Base-by-base conservation (phyloP, 129 eudicot species). In the Helichrysum umbraculigerum region DNA sequence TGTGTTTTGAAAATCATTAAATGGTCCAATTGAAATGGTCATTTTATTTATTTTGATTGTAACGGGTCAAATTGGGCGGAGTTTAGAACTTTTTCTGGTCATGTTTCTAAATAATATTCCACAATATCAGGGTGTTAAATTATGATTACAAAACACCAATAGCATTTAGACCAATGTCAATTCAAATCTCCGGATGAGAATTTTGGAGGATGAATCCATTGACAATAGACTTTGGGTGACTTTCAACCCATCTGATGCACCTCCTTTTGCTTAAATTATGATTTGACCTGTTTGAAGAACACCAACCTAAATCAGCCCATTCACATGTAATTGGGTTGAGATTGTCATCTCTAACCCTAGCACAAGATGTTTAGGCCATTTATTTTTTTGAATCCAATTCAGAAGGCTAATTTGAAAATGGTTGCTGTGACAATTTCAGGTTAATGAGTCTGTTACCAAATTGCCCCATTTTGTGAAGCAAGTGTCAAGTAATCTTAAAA, bases 381-480 rank as follows among this genome's bases (percentile, higher is more conserved):
- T 52, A 21, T 52, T 52, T n/a, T 17, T 4, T 54, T 17, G 0
- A 17, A 9, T 56, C 61, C 25, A 56, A n/a, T 56, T 56, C 22
- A 54, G 62, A 20, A 57, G 22, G 3, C 28, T n/a, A 6, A 21
- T 57, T n/a, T 57, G 60, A 54, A 5, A 4, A 54, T 5, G 28
- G 14, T 57, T 44, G 1, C 11, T 9, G 63, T 42, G 10, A 12
- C 21, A 10, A 57, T 37, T 79, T 66, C 90, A 90, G 96, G 87
- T 93, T 22, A 91, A 87, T 8, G 96, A 87, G 57, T 83, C 93
- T 4, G 78, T 90, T 69, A 74, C 58, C 75, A 81, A 86, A 68
- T 72, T 90, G 16, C 96, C 92, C 20, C 88, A 91, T 16, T 41
- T 73, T 6, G 78, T 93, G 80, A 87, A 87, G 84, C 77, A 87